Percentiles rank a stretch among this genome's conserved stretches.
Conservation (phyloP, 2,329 filamentous ascomycete species). For the Botrytis aclada region DNA sequence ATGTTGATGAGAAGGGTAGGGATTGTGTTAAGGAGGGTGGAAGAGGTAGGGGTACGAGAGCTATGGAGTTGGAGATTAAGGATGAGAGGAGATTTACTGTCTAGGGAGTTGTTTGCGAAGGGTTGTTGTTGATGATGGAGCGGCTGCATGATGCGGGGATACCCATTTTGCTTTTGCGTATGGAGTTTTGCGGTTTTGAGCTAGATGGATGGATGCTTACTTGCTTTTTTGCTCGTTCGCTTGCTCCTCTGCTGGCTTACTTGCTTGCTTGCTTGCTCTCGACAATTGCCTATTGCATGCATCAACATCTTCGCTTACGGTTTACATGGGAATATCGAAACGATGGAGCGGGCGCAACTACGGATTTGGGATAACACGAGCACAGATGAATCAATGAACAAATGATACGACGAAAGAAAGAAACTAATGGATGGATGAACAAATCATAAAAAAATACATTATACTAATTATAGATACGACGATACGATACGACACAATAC, state of each 20-base stretch:
- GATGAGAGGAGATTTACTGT: conserved; percentile 11
- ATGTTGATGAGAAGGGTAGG: not conserved
- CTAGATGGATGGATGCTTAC: no score
- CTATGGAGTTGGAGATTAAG: not conserved
- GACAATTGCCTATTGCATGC: not conserved
- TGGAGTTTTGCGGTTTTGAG: not conserved
- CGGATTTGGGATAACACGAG: not conserved
- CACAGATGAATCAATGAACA: not conserved
- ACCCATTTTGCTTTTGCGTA: not conserved
- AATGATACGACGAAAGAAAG: not conserved
- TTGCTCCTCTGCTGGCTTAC: no score
- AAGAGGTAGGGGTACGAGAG: not conserved
- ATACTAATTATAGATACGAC: not conserved
- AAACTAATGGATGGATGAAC: not conserved
- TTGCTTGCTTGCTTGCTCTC: not conserved
- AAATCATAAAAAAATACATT: not conserved
- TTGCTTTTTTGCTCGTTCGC: not conserved
- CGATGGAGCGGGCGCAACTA: not conserved
- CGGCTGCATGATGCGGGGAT: not conserved
- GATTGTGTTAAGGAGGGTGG: not conserved
- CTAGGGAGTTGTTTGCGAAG: not conserved
- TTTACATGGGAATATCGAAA: not conserved
- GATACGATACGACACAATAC: not conserved
- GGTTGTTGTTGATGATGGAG: no score
- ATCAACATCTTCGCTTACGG: not conserved